phyloP scores from a whole-genome alignment of 305 asterid species.

The Ilex paraguariensis region DNA sequence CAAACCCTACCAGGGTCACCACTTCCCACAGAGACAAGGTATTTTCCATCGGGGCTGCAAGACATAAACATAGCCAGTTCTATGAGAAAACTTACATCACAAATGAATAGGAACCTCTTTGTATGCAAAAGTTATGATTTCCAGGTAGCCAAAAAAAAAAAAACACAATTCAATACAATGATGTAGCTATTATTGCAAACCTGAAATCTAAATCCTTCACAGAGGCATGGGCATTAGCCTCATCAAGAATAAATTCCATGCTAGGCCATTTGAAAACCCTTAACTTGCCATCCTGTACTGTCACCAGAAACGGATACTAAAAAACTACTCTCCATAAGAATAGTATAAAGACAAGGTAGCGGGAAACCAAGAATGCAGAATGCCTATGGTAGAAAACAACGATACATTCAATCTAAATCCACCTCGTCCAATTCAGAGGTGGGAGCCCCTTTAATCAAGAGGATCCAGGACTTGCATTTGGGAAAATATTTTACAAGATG shows the following conservation, averaged over 20 bases:
- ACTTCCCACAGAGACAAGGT: slow-evolving; percentile 85
- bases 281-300: slow-evolving; percentile 88
- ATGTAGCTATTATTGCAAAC: slow-evolving; percentile 27
- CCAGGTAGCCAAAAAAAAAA: slow-evolving; percentile 8
- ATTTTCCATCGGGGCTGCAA: slow-evolving; percentile 83
- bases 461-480: too few species aligned
- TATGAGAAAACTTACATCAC: slow-evolving; percentile 13
- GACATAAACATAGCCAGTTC: slow-evolving; percentile 18
- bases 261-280: slow-evolving; percentile 87
- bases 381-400: not conserved
- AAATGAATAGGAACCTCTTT: not conserved
- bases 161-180: not conserved
- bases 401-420: too few species aligned
- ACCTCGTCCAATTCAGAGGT: too few species aligned
- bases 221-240: slow-evolving; percentile 59
- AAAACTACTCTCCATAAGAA: not conserved
- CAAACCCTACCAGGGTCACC: slow-evolving; percentile 81
- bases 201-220: slow-evolving; percentile 95
- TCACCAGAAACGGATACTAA: slow-evolving; percentile 36
- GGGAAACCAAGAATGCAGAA: not conserved
- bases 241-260: slow-evolving; percentile 61
- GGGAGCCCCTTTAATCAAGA: too few species aligned
- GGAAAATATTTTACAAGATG: too few species aligned
- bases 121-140: not conserved
- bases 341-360: not conserved